Base-by-base conservation (phyloP, 352 stramenopile genomes). In the Globisporangium middletonii region DNA sequence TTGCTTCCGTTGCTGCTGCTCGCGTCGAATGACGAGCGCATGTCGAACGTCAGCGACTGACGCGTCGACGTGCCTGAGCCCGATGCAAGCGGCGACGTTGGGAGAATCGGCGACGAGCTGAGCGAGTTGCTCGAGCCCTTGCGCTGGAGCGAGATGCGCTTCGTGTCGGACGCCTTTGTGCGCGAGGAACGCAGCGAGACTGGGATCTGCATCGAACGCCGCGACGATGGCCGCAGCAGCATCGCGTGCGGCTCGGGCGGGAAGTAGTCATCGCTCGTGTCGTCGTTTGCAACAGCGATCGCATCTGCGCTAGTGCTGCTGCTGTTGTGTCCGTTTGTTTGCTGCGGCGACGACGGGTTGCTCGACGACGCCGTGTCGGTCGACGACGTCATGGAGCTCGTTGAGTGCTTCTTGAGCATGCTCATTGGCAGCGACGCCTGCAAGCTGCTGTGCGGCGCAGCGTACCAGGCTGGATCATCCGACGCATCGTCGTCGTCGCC, bases 381-480 rank as follows among this genome's bases (percentile, higher is more conserved):
- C 8, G 69, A 79, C 57, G 56, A 38, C 5, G 74, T 77, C 33
- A 67, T 50, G 37, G 57, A 62, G 41, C 72, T 78, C 33, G 57
- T 61, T 43, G 77, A 67, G 28, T 65, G 19, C 63, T 91, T 88
- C 67, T 86, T 83, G 54, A 91, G 71, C 45, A 91, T 56, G 37
- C 60, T 81, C 33, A 73, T 50, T 16, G 79, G 72, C 42, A 89
- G 56, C 12, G 77, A 65, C 0, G 73, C 69, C 68, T 89, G 77
- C 46, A 91, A 64, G 33, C 71, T 85, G 47, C 68, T 75, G 30
- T 72, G 73, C 28, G 78, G 78, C 12, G 75, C 80, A 47, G 72
- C 75, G 77, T 88, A 88, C 80, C 80, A 90, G 30, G 72, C 66
- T 16, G 78, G 78, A 53, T 88, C 76, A 58, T 88, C 79, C 57